Conservation (phyloP, 192 early-diverging fungal genomes). For the Backusella tuberculispora region DNA sequence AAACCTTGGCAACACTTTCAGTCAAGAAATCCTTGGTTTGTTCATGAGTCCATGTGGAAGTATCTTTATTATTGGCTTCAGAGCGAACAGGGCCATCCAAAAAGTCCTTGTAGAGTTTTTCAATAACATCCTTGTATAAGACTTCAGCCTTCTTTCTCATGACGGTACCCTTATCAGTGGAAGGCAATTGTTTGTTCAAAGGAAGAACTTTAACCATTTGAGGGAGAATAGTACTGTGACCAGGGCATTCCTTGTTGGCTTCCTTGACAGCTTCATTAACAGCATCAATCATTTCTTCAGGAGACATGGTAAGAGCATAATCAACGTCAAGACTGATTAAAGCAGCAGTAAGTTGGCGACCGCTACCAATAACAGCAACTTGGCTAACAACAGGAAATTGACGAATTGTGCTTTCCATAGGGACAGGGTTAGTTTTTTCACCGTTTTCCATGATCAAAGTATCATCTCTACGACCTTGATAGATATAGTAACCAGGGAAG, state of each 20-base stretch:
- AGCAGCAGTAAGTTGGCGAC: slow-evolving; percentile 19
- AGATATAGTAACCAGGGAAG: slow-evolving; percentile 22
- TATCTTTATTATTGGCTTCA: neutral
- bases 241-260: slow-evolving; percentile 33
- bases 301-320: neutral
- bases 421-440: slow-evolving; percentile 44
- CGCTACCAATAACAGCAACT: slow-evolving; percentile 26
- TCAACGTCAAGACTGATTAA: slow-evolving; percentile 16
- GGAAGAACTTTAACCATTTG: slow-evolving; percentile 37
- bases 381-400: slow-evolving; percentile 23
- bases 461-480: slow-evolving; percentile 34
- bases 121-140: slow-evolving; percentile 52
- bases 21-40: slow-evolving; percentile 19
- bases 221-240: slow-evolving; percentile 25
- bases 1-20: slow-evolving; percentile 14
- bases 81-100: neutral
- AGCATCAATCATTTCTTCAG: slow-evolving; percentile 24
- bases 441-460: slow-evolving; percentile 31
- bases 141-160: slow-evolving; percentile 49
- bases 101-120: slow-evolving; percentile 57
- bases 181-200: slow-evolving; percentile 20
- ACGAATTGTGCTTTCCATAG: slow-evolving; percentile 30
- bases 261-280: slow-evolving; percentile 28
- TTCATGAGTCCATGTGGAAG: neutral
- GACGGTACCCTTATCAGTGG: slow-evolving; percentile 36